Conservation (phyloP, 345 rosid species). For the Eucalyptus leucophloia region DNA sequence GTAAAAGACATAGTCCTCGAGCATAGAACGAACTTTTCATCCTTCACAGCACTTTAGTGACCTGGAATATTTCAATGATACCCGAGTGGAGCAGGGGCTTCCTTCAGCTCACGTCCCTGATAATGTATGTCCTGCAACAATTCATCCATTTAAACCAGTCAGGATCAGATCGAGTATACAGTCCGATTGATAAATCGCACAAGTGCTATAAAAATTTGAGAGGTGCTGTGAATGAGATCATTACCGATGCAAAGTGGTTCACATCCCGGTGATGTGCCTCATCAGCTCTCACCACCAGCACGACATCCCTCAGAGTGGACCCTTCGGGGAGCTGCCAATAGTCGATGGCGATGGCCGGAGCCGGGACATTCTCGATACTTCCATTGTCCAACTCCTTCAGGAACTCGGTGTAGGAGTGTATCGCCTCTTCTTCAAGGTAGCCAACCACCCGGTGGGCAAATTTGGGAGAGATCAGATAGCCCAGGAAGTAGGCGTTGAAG, state of each 20-base stretch:
- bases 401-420: slow-evolving; percentile 69
- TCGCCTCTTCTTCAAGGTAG: slow-evolving; percentile 81
- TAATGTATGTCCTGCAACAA: slow-evolving; percentile 45
- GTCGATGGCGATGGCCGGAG: slow-evolving; percentile 69
- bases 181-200: neutral
- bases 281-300: slow-evolving; percentile 53
- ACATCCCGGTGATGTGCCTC: slow-evolving; percentile 86
- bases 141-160: neutral
- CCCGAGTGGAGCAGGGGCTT: slow-evolving; percentile 62
- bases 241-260: slow-evolving; percentile 76
- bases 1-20: neutral
- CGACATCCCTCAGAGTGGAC: slow-evolving; percentile 60
- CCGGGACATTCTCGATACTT: slow-evolving; percentile 64
- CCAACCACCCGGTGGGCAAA: slow-evolving; percentile 79
- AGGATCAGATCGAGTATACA: neutral
- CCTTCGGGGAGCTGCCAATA: slow-evolving; percentile 58
- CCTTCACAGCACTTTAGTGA: neutral
- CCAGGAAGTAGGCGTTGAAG: slow-evolving; percentile 70
- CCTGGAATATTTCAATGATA: slow-evolving; percentile 18
- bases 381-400: slow-evolving; percentile 76
- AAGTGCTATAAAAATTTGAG: neutral
- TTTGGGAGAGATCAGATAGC: slow-evolving; percentile 58
- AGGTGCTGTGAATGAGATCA: neutral
- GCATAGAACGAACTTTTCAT: neutral
- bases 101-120: slow-evolving; percentile 61